Percentiles rank a stretch among this genome's conserved stretches.
These are phyloP conservation scores for Phascolomyces articulosus DNA, from an alignment of 371 early-diverging fungal species.

Conservation along the genomic window DNA sequence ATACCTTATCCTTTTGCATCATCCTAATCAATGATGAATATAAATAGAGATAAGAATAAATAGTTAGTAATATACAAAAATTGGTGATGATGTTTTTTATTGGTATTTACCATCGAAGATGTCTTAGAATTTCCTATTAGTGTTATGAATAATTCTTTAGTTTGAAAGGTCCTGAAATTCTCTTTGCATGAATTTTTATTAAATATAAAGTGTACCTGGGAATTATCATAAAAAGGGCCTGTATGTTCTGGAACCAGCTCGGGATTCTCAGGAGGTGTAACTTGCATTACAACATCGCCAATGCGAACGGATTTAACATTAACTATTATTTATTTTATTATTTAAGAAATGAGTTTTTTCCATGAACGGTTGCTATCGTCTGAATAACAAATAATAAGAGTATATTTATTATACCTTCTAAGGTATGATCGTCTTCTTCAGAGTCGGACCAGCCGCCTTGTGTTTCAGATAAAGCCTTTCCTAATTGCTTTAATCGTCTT, in stretches of 20 bases:
- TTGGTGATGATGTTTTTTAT: not conserved
- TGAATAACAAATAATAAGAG: not conserved
- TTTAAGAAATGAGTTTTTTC: too few species aligned
- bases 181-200: slow-evolving; percentile 1
- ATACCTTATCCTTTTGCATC: slow-evolving; percentile 69
- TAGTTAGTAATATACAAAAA: not conserved
- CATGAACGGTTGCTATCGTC: not conserved
- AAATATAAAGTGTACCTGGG: slow-evolving; percentile 58
- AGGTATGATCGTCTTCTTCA: slow-evolving; percentile 48
- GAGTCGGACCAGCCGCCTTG: slow-evolving; percentile 52
- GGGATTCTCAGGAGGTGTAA: slow-evolving; percentile 56
- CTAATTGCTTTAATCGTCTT: slow-evolving; percentile 48
- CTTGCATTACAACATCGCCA: slow-evolving; percentile 67
- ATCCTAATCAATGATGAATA: slow-evolving; percentile 41
- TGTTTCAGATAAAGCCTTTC: slow-evolving; percentile 37
- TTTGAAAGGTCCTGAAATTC: not conserved
- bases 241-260: slow-evolving; percentile 70
- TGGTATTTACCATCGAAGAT: slow-evolving; percentile 62
- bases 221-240: slow-evolving; percentile 66
- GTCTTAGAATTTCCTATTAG: slow-evolving; percentile 70
- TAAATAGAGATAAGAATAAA: not conserved
- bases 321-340: slow-evolving; percentile 26
- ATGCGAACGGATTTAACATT: slow-evolving; percentile 52
- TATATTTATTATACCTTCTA: slow-evolving; percentile 33
- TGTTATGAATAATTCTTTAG: not conserved